Evolutionary conservation across 1,139 yeast genomes (phyloP), one percentile per base, ranked within the genome.

Genomic region (Debaryomycetaceae sp.): DNA sequence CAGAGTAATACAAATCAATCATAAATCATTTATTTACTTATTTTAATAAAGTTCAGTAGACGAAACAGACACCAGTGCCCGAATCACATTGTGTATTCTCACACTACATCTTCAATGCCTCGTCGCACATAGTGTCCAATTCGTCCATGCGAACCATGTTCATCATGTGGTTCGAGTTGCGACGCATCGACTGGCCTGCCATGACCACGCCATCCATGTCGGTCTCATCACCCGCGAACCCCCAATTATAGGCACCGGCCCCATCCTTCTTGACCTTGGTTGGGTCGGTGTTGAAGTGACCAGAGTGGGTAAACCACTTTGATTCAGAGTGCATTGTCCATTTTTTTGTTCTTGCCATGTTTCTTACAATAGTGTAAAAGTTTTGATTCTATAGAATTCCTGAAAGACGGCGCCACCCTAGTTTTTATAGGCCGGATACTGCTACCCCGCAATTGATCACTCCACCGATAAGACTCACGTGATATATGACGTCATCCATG

Each of bases 291-390:
- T 77, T 76, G 36, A 55, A 51, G 43, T 68, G 67, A 22, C 92
- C 93, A 43, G 70, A 66, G 49, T 78, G 85, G 36, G 86, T 78
- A 53, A 83, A 83, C 73, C 73, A 82, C 48, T 71, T 75, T 31
- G 86, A 73, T 38, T 67, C 72, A 52, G 78, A 80, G 47, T 73
- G 78, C 27, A 63, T 63, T 23, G 78, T 71, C 78, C 90, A 78
- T 59, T 83, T 78, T 55, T 74, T 73, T 33, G 95, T 83, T 74
- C 93, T 79, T 36, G 93, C 73, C 95, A 83, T 83, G 29, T 16
- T 37, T 27, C 19, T 27, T 19, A 15, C 22, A 15, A 25, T 27
- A 8, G 4, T 26, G 10, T 14, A n/a, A n/a, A n/a, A n/a, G n/a
- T n/a, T n/a, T n/a, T n/a, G n/a, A n/a, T n/a, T n/a, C n/a, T n/a